A percentile compares a stretch with the other conserved stretches of the same genome.
Conservation (phyloP, 1,284 basidiomycete genomes). For the Vanrija sp. region DNA sequence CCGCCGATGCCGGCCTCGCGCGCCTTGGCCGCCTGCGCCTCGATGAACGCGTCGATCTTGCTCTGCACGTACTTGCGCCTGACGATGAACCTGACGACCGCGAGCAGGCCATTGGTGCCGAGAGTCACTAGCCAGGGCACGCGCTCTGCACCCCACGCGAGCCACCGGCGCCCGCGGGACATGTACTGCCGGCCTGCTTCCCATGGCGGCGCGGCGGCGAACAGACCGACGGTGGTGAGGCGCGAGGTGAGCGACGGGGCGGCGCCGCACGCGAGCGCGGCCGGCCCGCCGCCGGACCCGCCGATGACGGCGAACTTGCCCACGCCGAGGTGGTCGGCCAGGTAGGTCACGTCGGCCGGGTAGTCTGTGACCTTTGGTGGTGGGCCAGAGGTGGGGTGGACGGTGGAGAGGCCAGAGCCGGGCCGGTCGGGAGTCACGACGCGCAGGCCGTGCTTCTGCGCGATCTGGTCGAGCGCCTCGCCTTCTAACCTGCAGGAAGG, state of each 20-base stretch:
- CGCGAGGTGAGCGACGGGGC: neutral
- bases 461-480: neutral
- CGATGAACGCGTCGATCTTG: too few relatives aligned
- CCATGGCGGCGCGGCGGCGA: constrained; percentile 15
- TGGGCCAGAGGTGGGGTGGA: neutral
- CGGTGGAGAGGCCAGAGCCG: constrained; percentile 8
- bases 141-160: neutral
- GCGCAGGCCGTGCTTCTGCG: neutral
- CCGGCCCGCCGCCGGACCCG: constrained; percentile 12
- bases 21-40: neutral
- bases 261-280: constrained; percentile 10
- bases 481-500: constrained; percentile 13
- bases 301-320: constrained; percentile 3
- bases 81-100: neutral
- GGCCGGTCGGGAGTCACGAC: constrained; percentile 15
- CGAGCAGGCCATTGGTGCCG: neutral
- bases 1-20: neutral
- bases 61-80: neutral
- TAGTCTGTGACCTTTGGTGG: neutral
- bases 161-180: neutral
- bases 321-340: constrained; percentile 3
- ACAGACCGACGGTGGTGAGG: constrained; percentile 1
- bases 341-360: constrained; percentile 1
- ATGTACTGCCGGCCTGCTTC: neutral
- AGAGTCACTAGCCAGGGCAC: neutral